Evolutionary conservation across 306 rosid species (phyloP).

Genomic region (Cucurbita maxima): DNA sequence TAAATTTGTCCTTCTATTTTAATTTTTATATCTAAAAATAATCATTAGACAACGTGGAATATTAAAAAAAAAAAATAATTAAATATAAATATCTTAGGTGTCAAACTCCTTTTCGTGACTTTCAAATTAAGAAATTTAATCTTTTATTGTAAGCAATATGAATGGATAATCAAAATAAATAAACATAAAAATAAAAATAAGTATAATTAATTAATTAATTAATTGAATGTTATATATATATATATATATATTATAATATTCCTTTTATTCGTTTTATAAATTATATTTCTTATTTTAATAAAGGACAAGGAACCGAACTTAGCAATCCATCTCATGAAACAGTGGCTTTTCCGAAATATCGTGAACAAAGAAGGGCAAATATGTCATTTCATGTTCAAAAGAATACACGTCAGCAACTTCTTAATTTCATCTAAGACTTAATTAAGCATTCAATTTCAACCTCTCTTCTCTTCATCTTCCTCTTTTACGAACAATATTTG

Average conservation of each 20-base stretch:
- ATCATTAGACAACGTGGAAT: too few relatives aligned
- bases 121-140: neutral
- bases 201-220: too few relatives aligned
- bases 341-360: neutral
- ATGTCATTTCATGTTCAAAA: neutral
- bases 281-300: neutral
- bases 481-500: neutral
- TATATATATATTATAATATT: too few relatives aligned
- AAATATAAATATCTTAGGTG: neutral
- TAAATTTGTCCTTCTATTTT: too few relatives aligned
- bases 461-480: neutral
- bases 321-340: neutral
- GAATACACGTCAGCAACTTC: neutral
- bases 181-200: neutral
- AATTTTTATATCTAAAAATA: too few relatives aligned
- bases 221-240: too few relatives aligned
- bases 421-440: neutral
- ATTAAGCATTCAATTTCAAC: neutral
- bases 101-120: neutral
- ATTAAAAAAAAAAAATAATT: too few relatives aligned
- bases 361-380: neutral
- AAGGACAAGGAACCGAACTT: neutral
- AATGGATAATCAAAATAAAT: neutral
- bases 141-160: neutral
- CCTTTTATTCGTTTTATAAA: too few relatives aligned